Conservation (phyloP, 2,329 filamentous ascomycete species). For the Diplodia mutila region DNA sequence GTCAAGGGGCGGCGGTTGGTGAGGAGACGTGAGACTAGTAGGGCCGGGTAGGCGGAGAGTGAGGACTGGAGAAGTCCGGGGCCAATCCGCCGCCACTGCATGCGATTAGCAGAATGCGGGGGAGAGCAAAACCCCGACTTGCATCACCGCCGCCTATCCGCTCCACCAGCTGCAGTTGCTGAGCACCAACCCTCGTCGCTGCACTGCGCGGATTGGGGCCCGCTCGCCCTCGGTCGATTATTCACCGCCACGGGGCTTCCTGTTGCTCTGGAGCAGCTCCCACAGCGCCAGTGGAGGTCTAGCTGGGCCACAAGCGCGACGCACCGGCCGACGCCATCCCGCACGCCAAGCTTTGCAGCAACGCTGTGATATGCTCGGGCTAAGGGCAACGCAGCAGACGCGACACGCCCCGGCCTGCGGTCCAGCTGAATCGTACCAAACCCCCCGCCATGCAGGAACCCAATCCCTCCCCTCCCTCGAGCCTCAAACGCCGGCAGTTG, state of each 20-base stretch:
- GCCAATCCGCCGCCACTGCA: neutral
- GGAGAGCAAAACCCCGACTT: neutral
- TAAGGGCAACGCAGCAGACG: conserved; percentile 6
- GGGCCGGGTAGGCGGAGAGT: conserved; percentile 20
- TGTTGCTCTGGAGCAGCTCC: neutral
- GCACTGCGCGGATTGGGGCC: neutral
- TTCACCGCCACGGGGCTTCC: neutral
- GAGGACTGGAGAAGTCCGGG: neutral
- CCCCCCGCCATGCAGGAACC: conserved; percentile 15
- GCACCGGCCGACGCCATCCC: conserved; percentile 13
- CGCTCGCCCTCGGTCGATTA: neutral
- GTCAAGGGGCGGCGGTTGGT: conserved; percentile 9
- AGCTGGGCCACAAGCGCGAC: neutral
- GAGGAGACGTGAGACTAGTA: conserved; percentile 2
- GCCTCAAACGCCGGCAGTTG: neutral
- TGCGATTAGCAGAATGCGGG: conserved; percentile 16
- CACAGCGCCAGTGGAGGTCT: neutral
- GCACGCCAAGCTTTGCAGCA: conserved; percentile 16
- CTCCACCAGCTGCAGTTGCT: neutral
- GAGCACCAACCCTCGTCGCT: neutral
- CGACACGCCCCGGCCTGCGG: conserved; percentile 5
- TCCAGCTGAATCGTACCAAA: conserved; percentile 8
- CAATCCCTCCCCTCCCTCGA: neutral
- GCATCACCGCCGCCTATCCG: neutral
- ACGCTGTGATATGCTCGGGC: conserved; percentile 20